A percentile compares a stretch with the other conserved stretches of the same genome.
phyloP scores from a whole-genome alignment of 192 early-diverging fungal genomes.

The Diversispora epigaea region DNA sequence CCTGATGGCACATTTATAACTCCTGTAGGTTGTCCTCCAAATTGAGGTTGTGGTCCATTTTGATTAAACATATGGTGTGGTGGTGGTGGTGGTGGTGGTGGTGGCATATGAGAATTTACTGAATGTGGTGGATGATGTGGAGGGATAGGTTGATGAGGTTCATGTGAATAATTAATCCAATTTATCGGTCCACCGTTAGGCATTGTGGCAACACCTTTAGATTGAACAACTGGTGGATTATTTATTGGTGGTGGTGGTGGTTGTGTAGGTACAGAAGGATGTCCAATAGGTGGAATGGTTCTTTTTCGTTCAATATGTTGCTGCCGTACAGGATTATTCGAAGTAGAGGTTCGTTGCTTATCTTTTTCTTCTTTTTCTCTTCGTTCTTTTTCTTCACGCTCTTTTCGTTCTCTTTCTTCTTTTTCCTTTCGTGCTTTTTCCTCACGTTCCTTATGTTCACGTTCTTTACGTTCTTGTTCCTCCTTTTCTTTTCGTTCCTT shows the following conservation, averaged over 20 bases:
- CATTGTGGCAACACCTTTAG: constrained; percentile 11
- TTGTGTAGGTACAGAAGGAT: constrained; percentile 6
- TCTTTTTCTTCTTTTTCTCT: constrained; percentile 32
- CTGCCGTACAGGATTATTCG: not conserved
- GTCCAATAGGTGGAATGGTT: constrained; percentile 26
- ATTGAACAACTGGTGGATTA: constrained; percentile 1
- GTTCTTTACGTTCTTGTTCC: constrained; percentile 45
- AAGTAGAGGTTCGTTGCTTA: not conserved
- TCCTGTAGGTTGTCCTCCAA: constrained; percentile 12
- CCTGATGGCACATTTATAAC: constrained; percentile 13
- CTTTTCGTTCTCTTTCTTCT: constrained; percentile 15
- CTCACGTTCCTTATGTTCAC: constrained; percentile 36
- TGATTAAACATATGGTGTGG: constrained; percentile 24
- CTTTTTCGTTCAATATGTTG: constrained; percentile 29
- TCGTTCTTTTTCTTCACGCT: constrained; percentile 26
- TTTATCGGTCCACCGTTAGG: constrained; percentile 21
- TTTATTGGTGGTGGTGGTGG: constrained; percentile 15
- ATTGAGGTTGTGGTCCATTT: constrained; percentile 12
- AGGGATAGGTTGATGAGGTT: constrained; percentile 2
- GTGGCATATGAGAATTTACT: constrained; percentile 2
- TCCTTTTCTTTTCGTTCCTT: constrained; percentile 49
- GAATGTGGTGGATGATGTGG: constrained; percentile 8
- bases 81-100: not conserved
- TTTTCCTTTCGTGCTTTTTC: constrained; percentile 32
- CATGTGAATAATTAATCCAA: constrained; percentile 31